Conservation (phyloP, 2,329 filamentous ascomycete species). For the Fusarium papillatum region DNA sequence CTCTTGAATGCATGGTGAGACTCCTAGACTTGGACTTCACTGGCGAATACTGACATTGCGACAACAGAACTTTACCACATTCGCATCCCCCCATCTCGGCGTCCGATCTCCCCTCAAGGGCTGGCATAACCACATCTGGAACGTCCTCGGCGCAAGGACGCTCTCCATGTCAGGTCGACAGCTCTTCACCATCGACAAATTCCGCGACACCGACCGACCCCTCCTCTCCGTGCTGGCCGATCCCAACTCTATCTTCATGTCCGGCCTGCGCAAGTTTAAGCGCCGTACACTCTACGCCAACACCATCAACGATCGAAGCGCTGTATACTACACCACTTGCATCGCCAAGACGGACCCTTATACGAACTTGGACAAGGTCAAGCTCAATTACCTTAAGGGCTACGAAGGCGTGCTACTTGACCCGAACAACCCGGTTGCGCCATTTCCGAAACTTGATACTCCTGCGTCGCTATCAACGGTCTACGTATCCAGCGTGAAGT, state of each 20-base stretch:
- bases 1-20: conserved; percentile 80
- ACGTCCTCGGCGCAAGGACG: conserved; percentile 85
- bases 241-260: conserved; percentile 87
- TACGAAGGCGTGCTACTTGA: conserved; percentile 85
- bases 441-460: conserved; percentile 52
- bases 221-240: conserved; percentile 87
- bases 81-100: conserved; percentile 88
- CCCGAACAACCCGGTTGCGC: conserved; percentile 69
- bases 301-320: conserved; percentile 86
- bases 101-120: conserved; percentile 78
- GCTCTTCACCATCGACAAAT: conserved; percentile 88
- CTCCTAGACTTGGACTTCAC: neutral
- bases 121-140: conserved; percentile 78
- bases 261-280: conserved; percentile 81
- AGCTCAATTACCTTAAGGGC: conserved; percentile 80
- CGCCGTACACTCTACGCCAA: conserved; percentile 87
- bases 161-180: conserved; percentile 89
- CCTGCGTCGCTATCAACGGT: conserved; percentile 49
- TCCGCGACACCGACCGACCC: conserved; percentile 85
- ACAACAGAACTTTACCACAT: conserved; percentile 87
- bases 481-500: conserved; percentile 48
- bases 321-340: conserved; percentile 85
- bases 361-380: conserved; percentile 73
- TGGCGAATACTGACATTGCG: conserved; percentile 23
- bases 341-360: conserved; percentile 87